These are phyloP conservation scores for Metschnikowia cerradonensis DNA, from an alignment of 805 yeast genomes.

Conservation along the genomic window DNA sequence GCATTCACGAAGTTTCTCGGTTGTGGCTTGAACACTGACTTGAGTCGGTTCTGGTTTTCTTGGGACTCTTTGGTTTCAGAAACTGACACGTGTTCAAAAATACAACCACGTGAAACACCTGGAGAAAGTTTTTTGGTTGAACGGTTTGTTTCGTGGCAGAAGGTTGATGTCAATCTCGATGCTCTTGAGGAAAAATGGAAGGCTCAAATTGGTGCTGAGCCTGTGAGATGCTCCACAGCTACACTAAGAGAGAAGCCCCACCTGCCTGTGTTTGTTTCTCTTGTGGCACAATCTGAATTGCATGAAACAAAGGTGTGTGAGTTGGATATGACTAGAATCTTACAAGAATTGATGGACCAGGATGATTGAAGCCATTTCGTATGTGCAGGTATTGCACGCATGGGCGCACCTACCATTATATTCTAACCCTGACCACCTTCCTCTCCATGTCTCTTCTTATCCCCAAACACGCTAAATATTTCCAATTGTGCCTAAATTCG, in stretches of 20 bases:
- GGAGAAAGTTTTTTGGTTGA: background rate
- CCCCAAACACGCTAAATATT: slow-evolving; percentile 41
- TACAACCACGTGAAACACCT: background rate
- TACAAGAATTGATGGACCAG: slow-evolving; percentile 3
- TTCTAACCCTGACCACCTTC: background rate
- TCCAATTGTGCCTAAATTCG: slow-evolving; percentile 47
- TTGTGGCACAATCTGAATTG: slow-evolving; percentile 5
- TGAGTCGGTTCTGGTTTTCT: slow-evolving; percentile 11
- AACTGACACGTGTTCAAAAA: background rate
- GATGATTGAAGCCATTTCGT: background rate
- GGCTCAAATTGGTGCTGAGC: background rate
- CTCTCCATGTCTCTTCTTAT: slow-evolving; percentile 13
- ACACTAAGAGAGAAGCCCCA: background rate
- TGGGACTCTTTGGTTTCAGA: background rate
- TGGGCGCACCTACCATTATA: background rate
- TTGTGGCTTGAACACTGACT: slow-evolving; percentile 39
- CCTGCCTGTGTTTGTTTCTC: background rate
- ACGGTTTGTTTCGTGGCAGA: background rate
- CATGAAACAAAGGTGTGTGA: background rate
- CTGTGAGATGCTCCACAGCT: background rate
- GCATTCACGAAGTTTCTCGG: slow-evolving; percentile 68
- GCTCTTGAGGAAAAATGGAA: background rate
- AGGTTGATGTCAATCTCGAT: background rate
- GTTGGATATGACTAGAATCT: slow-evolving; percentile 5
- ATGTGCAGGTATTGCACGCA: background rate